Conservation (phyloP, 2,329 filamentous ascomycete genomes). For the Metarhizium rileyi region DNA sequence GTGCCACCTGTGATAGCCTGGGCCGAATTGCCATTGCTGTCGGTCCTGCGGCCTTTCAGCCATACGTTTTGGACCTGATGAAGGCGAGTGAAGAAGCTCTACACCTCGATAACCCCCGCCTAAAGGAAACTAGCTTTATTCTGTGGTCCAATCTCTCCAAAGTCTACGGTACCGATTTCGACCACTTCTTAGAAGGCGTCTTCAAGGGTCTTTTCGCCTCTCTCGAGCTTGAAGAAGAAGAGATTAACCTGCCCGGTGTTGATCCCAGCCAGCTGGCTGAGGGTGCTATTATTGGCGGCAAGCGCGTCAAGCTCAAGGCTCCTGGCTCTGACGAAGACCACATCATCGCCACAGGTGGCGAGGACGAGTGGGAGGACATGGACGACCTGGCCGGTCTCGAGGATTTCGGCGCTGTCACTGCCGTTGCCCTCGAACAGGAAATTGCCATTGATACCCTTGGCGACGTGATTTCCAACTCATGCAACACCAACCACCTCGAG, state of each 20-base stretch:
- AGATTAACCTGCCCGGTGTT: conserved; percentile 64
- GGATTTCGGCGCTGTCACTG: conserved; percentile 76
- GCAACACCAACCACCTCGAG: conserved; percentile 59
- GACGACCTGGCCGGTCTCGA: conserved; percentile 78
- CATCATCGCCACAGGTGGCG: conserved; percentile 45
- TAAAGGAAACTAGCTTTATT: conserved; percentile 95
- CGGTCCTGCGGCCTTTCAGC: conserved; percentile 76
- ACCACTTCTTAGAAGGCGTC: conserved; percentile 66
- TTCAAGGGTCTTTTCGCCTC: conserved; percentile 75
- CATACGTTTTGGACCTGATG: conserved; percentile 86
- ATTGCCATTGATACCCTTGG: conserved; percentile 92
- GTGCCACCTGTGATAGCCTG: conserved; percentile 84
- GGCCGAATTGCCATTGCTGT: conserved; percentile 87
- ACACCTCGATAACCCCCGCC: conserved; percentile 75
- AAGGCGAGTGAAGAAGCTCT: conserved; percentile 85
- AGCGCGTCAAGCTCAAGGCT: conserved; percentile 70
- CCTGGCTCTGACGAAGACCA: conserved; percentile 45
- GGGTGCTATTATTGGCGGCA: conserved; percentile 67
- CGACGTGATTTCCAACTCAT: conserved; percentile 82
- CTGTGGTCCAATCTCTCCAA: conserved; percentile 92
- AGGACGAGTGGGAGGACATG: conserved; percentile 46
- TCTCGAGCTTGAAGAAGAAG: conserved; percentile 80
- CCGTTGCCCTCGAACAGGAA: conserved; percentile 91
- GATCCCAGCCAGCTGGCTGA: conserved; percentile 53
- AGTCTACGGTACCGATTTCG: conserved; percentile 80